Conservation (phyloP, 2,329 filamentous ascomycete genomes). For the Nothophoma quercina region DNA sequence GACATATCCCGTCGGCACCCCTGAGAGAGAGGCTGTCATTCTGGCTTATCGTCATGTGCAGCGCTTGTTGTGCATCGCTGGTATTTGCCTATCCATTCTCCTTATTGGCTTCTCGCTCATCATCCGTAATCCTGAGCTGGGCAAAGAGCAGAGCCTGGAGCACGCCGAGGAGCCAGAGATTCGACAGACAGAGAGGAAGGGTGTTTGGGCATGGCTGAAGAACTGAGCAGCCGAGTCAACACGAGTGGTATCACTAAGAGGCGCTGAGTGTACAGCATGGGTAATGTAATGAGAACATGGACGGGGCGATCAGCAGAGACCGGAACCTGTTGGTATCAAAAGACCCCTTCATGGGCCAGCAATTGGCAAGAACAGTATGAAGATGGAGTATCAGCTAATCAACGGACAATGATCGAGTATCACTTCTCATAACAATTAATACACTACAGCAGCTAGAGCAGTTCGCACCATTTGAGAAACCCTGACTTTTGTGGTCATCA, state of each 20-base stretch:
- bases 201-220: constrained; percentile 14
- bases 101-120: constrained; percentile 56
- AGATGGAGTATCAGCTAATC: no score
- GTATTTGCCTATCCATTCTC: constrained; percentile 57
- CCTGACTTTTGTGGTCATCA: no score
- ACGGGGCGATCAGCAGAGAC: neutral
- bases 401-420: no score
- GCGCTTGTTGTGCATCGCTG: constrained; percentile 58
- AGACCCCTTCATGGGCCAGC: neutral
- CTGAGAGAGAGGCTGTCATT: constrained; percentile 53
- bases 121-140: constrained; percentile 57
- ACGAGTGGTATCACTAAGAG: neutral
- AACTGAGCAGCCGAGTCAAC: neutral
- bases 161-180: constrained; percentile 46
- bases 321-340: neutral
- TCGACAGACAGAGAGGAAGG: neutral
- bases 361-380: neutral
- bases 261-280: no score
- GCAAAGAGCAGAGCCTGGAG: constrained; percentile 55
- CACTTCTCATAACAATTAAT: no score
- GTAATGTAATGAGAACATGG: neutral
- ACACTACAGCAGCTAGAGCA: no score
- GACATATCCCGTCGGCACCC: constrained; percentile 55
- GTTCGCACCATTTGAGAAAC: no score
- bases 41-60: constrained; percentile 56